These are phyloP conservation scores for Ogataea saltuana DNA, from an alignment of 805 yeast genomes.

Conservation along the genomic window DNA sequence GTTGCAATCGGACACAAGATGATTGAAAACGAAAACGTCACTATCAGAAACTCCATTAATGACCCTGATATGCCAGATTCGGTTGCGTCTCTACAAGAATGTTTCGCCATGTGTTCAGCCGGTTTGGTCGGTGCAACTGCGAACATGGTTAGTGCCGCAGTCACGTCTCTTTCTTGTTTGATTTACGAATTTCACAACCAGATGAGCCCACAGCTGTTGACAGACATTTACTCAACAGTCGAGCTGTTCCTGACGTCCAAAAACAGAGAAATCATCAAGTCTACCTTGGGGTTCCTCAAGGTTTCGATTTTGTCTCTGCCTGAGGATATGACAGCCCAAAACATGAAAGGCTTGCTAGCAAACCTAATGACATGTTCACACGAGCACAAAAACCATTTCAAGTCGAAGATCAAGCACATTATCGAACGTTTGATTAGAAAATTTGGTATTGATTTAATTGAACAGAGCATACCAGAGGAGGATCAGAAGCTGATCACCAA, in stretches of 20 bases:
- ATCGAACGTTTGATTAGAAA: slow-evolving; percentile 88
- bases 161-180: slow-evolving; percentile 85
- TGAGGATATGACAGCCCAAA: slow-evolving; percentile 66
- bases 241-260: slow-evolving; percentile 88
- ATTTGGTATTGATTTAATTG: slow-evolving; percentile 87
- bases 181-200: slow-evolving; percentile 79
- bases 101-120: slow-evolving; percentile 90
- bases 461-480: slow-evolving; percentile 82
- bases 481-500: slow-evolving; percentile 81
- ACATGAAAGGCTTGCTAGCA: slow-evolving; percentile 63
- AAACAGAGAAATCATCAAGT: slow-evolving; percentile 89
- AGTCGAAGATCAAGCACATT: slow-evolving; percentile 88
- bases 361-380: slow-evolving; percentile 90
- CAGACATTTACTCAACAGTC: slow-evolving; percentile 81
- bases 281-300: slow-evolving; percentile 92
- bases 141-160: slow-evolving; percentile 95
- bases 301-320: slow-evolving; percentile 84
- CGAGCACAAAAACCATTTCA: slow-evolving; percentile 94
- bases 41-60: slow-evolving; percentile 61
- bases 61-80: slow-evolving; percentile 62
- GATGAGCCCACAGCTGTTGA: slow-evolving; percentile 57
- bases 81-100: slow-evolving; percentile 73
- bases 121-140: slow-evolving; percentile 94
- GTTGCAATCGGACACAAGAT: slow-evolving; percentile 80
- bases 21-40: slow-evolving; percentile 58